A percentile compares a stretch with the other conserved stretches of the same genome.
Conservation (phyloP, 2,329 filamentous ascomycete genomes). For the Colletotrichum tropicicola region DNA sequence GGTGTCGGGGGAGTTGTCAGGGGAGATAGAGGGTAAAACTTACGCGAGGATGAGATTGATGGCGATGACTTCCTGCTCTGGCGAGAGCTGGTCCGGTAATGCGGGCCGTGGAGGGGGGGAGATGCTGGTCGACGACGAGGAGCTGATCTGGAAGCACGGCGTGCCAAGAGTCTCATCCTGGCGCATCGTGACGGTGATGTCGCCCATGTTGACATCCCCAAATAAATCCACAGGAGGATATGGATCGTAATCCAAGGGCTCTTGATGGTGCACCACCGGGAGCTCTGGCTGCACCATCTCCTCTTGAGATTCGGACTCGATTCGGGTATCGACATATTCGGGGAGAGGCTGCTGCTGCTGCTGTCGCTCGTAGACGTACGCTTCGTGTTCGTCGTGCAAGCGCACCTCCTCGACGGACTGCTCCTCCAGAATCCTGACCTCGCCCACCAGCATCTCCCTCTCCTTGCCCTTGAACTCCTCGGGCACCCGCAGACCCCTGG, state of each 20-base stretch:
- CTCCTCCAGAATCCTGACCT: neutral
- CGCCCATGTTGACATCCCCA: conserved; percentile 45
- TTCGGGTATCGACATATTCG: neutral
- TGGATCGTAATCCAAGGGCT: conserved; percentile 12
- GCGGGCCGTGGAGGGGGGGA: conserved; percentile 30
- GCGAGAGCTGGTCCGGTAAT: conserved; percentile 39
- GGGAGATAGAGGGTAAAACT: conserved; percentile 31
- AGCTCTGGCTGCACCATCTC: conserved; percentile 16
- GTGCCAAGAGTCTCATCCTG: conserved; percentile 50
- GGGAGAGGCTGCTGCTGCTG: neutral
- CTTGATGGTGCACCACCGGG: neutral
- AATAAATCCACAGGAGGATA: conserved; percentile 38
- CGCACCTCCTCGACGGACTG: neutral
- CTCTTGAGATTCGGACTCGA: neutral
- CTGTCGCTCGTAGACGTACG: neutral
- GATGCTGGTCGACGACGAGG: conserved; percentile 34
- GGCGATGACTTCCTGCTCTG: conserved; percentile 52
- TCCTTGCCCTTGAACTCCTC: conserved; percentile 3
- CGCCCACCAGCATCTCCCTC: neutral
- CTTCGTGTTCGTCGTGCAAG: neutral
- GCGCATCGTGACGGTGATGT: conserved; percentile 50
- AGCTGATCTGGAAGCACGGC: conserved; percentile 53
- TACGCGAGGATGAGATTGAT: conserved; percentile 65
- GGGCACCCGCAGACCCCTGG: conserved; percentile 30
- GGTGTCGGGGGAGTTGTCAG: no score